Conservation (phyloP, 352 stramenopile genomes). For the Thraustochytrium striatum region DNA sequence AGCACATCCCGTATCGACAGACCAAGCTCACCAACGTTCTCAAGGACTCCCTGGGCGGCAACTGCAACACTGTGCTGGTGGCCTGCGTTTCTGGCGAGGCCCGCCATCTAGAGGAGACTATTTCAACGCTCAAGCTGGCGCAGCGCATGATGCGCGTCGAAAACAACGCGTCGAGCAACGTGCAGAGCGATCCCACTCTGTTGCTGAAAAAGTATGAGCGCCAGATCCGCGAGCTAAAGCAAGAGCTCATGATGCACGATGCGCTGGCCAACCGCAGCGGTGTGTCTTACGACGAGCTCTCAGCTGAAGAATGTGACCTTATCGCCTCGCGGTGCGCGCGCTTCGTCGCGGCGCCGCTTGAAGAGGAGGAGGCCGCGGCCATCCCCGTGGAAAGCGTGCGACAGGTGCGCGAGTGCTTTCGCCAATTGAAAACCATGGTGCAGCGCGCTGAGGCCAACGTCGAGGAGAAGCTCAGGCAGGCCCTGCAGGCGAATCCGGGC, state of each 20-base stretch:
- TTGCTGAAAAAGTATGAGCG: conserved; percentile 81
- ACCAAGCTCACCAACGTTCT: conserved; percentile 90
- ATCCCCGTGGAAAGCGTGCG: conserved; percentile 74
- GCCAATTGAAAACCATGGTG: conserved; percentile 79
- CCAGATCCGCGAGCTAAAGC: conserved; percentile 82
- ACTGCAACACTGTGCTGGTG: conserved; percentile 91
- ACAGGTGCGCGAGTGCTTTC: conserved; percentile 83
- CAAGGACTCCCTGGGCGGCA: conserved; percentile 87
- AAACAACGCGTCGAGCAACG: conserved; percentile 75
- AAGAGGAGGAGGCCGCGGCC: conserved; percentile 69
- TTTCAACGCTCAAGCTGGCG: conserved; percentile 84
- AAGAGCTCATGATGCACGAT: conserved; percentile 87
- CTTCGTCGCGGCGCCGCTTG: conserved; percentile 68
- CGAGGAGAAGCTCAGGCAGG: background rate
- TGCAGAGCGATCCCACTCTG: conserved; percentile 74
- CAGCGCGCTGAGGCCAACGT: conserved; percentile 61
- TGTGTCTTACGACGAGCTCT: conserved; percentile 74
- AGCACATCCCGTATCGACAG: conserved; percentile 83
- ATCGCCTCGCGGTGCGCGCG: conserved; percentile 67
- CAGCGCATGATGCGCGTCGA: conserved; percentile 87
- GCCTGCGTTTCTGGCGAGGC: conserved; percentile 86
- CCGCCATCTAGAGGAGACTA: conserved; percentile 83
- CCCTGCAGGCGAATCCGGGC: background rate
- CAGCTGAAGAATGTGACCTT: conserved; percentile 76
- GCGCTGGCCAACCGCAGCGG: conserved; percentile 74